A percentile compares a stretch with the other conserved stretches of the same genome.
Conservation (phyloP, 2,329 filamentous ascomycete species). For the Didymella pomorum region DNA sequence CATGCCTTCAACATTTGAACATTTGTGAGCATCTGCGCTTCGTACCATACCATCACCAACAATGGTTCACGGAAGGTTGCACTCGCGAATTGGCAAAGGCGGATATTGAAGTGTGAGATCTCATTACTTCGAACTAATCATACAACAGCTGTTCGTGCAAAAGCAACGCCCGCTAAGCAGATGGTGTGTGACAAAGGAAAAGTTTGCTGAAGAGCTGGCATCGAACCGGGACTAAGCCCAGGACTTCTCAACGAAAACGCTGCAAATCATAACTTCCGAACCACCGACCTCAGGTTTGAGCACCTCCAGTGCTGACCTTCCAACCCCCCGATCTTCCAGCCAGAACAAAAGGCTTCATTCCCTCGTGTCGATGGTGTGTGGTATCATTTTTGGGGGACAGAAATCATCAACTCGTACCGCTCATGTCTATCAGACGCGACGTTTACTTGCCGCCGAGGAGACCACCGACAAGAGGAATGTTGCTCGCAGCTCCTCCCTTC, state of each 20-base stretch:
- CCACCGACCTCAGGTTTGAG: constrained; percentile 10
- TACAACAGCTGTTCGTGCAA: constrained; percentile 22
- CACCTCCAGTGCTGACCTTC: constrained; percentile 29
- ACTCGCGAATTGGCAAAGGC: neutral
- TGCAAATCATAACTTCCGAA: constrained; percentile 19
- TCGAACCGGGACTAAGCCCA: constrained; percentile 18
- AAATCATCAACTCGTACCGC: constrained; percentile 25
- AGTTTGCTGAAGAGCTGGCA: constrained; percentile 20
- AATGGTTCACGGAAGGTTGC: too few relatives aligned
- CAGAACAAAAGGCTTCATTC: constrained; percentile 21
- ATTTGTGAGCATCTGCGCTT: too few relatives aligned
- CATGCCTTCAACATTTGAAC: too few relatives aligned
- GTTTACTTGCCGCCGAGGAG: constrained; percentile 55
- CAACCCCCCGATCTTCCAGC: constrained; percentile 46
- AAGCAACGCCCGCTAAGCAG: constrained; percentile 14
- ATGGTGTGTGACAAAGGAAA: constrained; percentile 29
- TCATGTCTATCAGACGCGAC: constrained; percentile 8
- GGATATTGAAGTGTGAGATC: constrained; percentile 7
- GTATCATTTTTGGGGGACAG: constrained; percentile 27
- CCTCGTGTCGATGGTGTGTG: constrained; percentile 30
- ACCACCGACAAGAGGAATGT: constrained; percentile 58
- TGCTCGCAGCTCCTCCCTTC: constrained; percentile 51
- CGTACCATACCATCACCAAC: neutral
- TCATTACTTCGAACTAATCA: constrained; percentile 27
- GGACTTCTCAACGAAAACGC: constrained; percentile 20